phyloP scores from a whole-genome alignment of 2,329 filamentous ascomycete genomes.

The Calonectria leucothoes region DNA sequence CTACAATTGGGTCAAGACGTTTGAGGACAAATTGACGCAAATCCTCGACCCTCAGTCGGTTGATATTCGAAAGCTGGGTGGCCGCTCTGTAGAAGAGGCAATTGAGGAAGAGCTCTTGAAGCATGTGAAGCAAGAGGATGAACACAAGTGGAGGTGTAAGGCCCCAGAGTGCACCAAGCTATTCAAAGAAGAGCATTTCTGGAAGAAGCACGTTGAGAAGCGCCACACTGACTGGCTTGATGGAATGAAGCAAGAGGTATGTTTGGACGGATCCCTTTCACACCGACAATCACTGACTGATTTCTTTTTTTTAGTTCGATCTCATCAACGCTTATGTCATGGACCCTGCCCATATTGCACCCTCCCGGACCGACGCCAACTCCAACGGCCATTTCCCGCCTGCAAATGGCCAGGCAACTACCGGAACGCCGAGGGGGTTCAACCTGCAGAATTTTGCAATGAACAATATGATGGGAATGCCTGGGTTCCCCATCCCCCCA shows the following conservation, averaged over 20 bases:
- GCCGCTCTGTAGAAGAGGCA: constrained; percentile 86
- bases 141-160: constrained; percentile 96
- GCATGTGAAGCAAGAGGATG: constrained; percentile 96
- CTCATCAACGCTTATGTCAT: constrained; percentile 95
- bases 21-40: constrained; percentile 95
- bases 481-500: constrained; percentile 65
- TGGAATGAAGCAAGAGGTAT: constrained; percentile 83
- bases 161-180: constrained; percentile 96
- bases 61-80: constrained; percentile 90
- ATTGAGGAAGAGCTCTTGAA: constrained; percentile 87
- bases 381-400: constrained; percentile 96
- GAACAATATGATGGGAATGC: constrained; percentile 69
- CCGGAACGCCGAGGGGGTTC: constrained; percentile 92
- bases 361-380: constrained; percentile 92
- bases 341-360: constrained; percentile 93
- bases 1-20: constrained; percentile 99
- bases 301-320: constrained; percentile 77
- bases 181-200: constrained; percentile 97
- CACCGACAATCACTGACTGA: background rate
- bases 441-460: constrained; percentile 80
- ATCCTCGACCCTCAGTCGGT: constrained; percentile 90
- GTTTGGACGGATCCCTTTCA: constrained; percentile 45
- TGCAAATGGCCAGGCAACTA: constrained; percentile 77
- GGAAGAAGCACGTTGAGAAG: constrained; percentile 98
- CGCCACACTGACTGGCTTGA: constrained; percentile 91